Conservation (phyloP, 2,329 filamentous ascomycete species). For the Xylaria sp. region DNA sequence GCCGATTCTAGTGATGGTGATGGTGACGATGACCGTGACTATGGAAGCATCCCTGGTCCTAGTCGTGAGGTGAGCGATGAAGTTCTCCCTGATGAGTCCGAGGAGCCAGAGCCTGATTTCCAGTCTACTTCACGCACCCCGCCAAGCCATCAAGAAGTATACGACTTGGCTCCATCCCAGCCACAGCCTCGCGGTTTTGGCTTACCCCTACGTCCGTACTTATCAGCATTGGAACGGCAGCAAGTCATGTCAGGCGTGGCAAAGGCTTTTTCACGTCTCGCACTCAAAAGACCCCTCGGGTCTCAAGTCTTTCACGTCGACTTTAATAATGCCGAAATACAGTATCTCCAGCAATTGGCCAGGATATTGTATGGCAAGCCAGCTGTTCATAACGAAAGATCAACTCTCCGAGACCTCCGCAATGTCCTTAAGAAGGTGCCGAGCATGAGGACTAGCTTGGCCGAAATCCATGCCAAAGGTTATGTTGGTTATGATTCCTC, state of each 20-base stretch:
- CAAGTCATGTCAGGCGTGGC: constrained; percentile 36
- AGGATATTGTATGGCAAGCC: constrained; percentile 42
- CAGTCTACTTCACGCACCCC: constrained; percentile 4
- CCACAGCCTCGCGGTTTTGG: constrained; percentile 39
- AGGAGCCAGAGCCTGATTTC: constrained; percentile 1
- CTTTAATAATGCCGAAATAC: constrained; percentile 45
- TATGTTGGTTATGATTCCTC: constrained; percentile 40
- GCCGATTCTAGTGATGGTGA: constrained; percentile 3
- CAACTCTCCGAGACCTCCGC: constrained; percentile 43
- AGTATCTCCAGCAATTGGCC: constrained; percentile 44
- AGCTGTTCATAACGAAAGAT: constrained; percentile 22
- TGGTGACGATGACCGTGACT: not conserved
- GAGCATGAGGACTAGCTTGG: constrained; percentile 32
- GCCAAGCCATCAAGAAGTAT: constrained; percentile 39
- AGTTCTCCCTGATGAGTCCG: not conserved
- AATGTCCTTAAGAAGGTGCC: constrained; percentile 46
- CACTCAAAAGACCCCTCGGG: constrained; percentile 22
- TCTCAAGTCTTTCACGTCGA: constrained; percentile 47
- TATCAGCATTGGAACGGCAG: constrained; percentile 37
- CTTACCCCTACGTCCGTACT: constrained; percentile 44
- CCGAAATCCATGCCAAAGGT: constrained; percentile 36
- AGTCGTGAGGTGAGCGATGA: not conserved
- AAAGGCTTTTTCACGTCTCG: constrained; percentile 28
- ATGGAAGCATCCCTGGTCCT: not conserved
- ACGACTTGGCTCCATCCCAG: constrained; percentile 35